Conservation (phyloP, 2,329 filamentous ascomycete genomes). For the Aspergillus ochraceus region DNA sequence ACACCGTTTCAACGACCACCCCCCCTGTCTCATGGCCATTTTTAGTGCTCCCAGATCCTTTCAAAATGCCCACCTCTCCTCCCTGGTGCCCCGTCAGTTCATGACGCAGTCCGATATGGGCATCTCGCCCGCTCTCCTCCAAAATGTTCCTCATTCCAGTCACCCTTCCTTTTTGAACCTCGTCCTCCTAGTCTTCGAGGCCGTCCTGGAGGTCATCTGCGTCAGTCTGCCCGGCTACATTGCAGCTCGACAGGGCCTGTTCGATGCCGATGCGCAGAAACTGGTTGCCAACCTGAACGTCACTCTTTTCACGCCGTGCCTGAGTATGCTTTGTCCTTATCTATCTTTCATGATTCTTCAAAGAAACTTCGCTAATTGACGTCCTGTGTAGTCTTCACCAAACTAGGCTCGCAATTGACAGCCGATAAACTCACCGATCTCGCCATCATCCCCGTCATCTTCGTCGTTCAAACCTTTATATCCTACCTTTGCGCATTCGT, state of each 20-base stretch:
- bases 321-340: slow-evolving; percentile 64
- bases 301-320: slow-evolving; percentile 91
- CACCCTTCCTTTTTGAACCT: slow-evolving; percentile 60
- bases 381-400: slow-evolving; percentile 75
- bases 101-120: slow-evolving; percentile 25
- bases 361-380: slow-evolving; percentile 11
- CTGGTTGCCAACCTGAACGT: slow-evolving; percentile 96
- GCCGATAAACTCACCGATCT: slow-evolving; percentile 87
- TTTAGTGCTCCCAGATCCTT: slow-evolving; percentile 52
- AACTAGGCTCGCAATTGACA: slow-evolving; percentile 90
- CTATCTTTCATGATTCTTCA: background rate
- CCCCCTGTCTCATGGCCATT: slow-evolving; percentile 37
- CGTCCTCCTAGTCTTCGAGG: slow-evolving; percentile 84
- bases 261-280: slow-evolving; percentile 94
- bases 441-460: slow-evolving; percentile 93
- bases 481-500: slow-evolving; percentile 75
- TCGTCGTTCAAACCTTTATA: slow-evolving; percentile 80
- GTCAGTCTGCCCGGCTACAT: slow-evolving; percentile 94
- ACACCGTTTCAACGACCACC: background rate
- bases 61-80: slow-evolving; percentile 43
- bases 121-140: slow-evolving; percentile 20
- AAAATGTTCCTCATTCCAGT: slow-evolving; percentile 34
- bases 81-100: slow-evolving; percentile 21
- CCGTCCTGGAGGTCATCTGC: slow-evolving; percentile 91
- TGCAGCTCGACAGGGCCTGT: slow-evolving; percentile 84